Base-by-base conservation (phyloP, 306 rosid genomes). In the Malus orientalis region DNA sequence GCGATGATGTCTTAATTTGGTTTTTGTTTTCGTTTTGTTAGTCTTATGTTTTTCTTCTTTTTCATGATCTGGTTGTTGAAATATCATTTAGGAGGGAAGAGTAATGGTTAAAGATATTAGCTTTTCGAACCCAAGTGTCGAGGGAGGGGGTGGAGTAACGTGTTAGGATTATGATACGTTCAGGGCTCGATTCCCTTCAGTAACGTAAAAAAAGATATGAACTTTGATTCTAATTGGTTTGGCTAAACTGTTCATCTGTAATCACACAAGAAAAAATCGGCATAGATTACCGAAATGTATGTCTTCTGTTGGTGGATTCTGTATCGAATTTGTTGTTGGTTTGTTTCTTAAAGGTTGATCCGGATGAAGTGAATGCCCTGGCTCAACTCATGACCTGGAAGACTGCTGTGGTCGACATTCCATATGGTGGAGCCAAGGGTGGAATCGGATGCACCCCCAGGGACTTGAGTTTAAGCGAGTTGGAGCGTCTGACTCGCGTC, bases 301-400 rank as follows among this genome's bases (percentile, higher is more conserved):
- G 42, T 74, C 60, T 11, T 62, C 15, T 73, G 44, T 60, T 49
- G 67, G 67, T 42, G 49, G 60, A 15, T n/a, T 45, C 9, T 22
- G 30, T 57, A 71, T 32, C 78, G 62, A 72, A 74, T 54, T 63
- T 69, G 23, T 29, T 66, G 29, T 68, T 57, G 62, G 29, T 57
- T n/a, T 20, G 62, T 78, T 74, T 4, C 19, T 13, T 32, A 71
- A 70, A 88, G 93, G 90, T 88, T 84, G 90, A 88, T 63, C 93
- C 87, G 18, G 93, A 88, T 84, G 93, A 88, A 76, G 93, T 88
- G 10, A 88, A 88, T 77, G 90, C 93, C 49, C 58, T 88, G 75
- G 86, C 93, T 74, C 93, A 88, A 81, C 88, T 88, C 25, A 88
- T 86, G 93, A 86, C 93, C 27, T 88, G 93, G 93, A 88, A 88